Base-by-base conservation (phyloP, 306 rosid species). In the Inga laurina region DNA sequence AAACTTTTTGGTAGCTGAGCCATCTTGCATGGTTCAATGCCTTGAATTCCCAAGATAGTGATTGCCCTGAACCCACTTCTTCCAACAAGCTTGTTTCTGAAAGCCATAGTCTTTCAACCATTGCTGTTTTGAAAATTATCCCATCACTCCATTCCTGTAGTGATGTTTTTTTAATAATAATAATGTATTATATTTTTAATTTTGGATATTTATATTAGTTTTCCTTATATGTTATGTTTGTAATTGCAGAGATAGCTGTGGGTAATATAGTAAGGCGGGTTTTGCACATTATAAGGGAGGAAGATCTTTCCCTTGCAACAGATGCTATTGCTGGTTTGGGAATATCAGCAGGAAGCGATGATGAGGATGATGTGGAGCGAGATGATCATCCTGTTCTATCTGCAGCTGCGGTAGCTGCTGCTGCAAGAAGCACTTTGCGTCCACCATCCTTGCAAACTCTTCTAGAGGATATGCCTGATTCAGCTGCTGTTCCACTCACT, bases 401-500 rank as follows among this genome's bases (percentile, higher is more conserved):
- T 70, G 97, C 97, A 2, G 97, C 94, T 79, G 93, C 82, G 82
- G 97, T 93, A 84, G 99, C 98, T 78, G 98, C 98, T 67, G 94
- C 97, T 82, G 94, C 98, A 61, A 97, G 99, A 87, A 94, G 97
- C 84, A 91, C 98, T 74, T 86, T 94, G 87, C 97, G 97, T 46
- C 97, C 99, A 4, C 98, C 98, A 43, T 97, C 99, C 77, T 90
- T 97, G 91, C 98, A 97, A 85, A 90, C 98, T 56, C 99, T 97
- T 82, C 95, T 97, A 11, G 99, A 97, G 89, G 97, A 90, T 79
- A 24, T 85, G 35, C 90, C 95, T 81, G 90, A 86, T 70, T 79
- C 92, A 65, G 83, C 95, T 34, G 92, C 92, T 57, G 27, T 82
- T 73, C 95, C 88, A 72, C 95, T 45, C 70, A 74, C 97, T 49